These are phyloP conservation scores for Cydonia oblonga DNA, from an alignment of 331 rosid species.

Conservation along the genomic window DNA sequence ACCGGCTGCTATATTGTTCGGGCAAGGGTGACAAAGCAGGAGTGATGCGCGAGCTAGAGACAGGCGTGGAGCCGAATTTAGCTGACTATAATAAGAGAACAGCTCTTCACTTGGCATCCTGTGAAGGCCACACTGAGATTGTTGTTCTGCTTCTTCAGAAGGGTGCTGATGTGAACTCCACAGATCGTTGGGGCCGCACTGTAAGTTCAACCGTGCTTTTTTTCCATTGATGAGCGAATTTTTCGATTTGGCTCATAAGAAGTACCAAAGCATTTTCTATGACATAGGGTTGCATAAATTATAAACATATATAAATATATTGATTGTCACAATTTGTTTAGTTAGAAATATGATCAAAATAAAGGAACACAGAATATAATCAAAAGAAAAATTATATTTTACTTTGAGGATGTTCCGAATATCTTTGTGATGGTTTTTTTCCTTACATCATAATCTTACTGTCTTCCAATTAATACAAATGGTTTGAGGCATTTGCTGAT, in stretches of 20 bases:
- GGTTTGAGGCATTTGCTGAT: not conserved
- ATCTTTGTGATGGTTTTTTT: not conserved
- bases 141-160: constrained; percentile 19
- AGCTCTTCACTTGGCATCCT: constrained; percentile 27
- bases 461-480: not conserved
- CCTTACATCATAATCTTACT: not conserved
- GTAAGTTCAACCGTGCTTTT: constrained; percentile 6
- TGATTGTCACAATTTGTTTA: not conserved
- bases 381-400: not conserved
- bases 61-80: constrained; percentile 11
- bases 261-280: not conserved
- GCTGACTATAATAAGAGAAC: constrained; percentile 20
- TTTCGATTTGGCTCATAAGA: not conserved
- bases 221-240: not conserved
- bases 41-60: constrained; percentile 20
- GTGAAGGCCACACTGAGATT: constrained; percentile 18
- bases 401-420: not conserved
- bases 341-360: not conserved
- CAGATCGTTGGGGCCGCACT: constrained; percentile 19
- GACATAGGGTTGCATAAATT: not conserved
- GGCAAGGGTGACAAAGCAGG: constrained; percentile 24
- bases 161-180: constrained; percentile 22
- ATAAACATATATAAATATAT: too few species aligned
- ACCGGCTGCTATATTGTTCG: constrained; percentile 16
- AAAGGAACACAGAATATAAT: not conserved